phyloP scores from a whole-genome alignment of 2,329 filamentous ascomycete genomes.

The Salinomyces thailandicus region DNA sequence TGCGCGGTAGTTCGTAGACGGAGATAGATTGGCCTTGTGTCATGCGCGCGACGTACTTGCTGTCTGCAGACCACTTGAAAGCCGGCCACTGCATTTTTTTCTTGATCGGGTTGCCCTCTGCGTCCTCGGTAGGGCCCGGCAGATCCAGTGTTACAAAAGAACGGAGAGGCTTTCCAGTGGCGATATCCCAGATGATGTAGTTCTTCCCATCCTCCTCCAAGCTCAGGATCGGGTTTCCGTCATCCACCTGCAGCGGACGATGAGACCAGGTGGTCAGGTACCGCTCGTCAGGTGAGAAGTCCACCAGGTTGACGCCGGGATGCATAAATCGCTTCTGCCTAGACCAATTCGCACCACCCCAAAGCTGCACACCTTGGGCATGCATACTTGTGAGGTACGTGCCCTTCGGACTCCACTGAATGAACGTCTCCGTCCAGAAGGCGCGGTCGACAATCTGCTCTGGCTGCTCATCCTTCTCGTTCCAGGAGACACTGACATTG shows the following conservation, averaged over 20 bases:
- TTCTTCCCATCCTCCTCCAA: slow-evolving; percentile 96
- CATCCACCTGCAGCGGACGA: slow-evolving; percentile 81
- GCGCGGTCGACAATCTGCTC: slow-evolving; percentile 84
- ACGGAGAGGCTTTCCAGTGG: slow-evolving; percentile 76
- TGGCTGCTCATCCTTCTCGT: slow-evolving; percentile 85
- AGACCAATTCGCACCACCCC: slow-evolving; percentile 84
- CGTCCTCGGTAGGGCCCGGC: slow-evolving; percentile 50
- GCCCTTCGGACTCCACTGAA: slow-evolving; percentile 93
- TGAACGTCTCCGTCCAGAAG: slow-evolving; percentile 96
- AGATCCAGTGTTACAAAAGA: slow-evolving; percentile 88
- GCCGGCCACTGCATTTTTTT: slow-evolving; percentile 96
- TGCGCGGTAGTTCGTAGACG: slow-evolving; percentile 78
- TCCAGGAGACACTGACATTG: slow-evolving; percentile 92
- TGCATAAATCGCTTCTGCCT: slow-evolving; percentile 89
- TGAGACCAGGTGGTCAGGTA: slow-evolving; percentile 97
- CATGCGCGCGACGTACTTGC: slow-evolving; percentile 92
- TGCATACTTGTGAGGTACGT: slow-evolving; percentile 93
- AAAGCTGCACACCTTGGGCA: slow-evolving; percentile 90
- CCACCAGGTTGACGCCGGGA: slow-evolving; percentile 87
- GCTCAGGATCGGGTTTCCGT: slow-evolving; percentile 64
- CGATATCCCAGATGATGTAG: slow-evolving; percentile 97
- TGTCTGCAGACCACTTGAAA: slow-evolving; percentile 98
- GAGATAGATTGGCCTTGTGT: slow-evolving; percentile 81
- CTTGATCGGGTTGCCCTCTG: slow-evolving; percentile 58
- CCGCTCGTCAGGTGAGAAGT: slow-evolving; percentile 87